Percentiles rank a stretch among this genome's conserved stretches.
phyloP scores from a whole-genome alignment of 495 filamentous ascomycete species.

The Lasiosphaeris hirsuta region DNA sequence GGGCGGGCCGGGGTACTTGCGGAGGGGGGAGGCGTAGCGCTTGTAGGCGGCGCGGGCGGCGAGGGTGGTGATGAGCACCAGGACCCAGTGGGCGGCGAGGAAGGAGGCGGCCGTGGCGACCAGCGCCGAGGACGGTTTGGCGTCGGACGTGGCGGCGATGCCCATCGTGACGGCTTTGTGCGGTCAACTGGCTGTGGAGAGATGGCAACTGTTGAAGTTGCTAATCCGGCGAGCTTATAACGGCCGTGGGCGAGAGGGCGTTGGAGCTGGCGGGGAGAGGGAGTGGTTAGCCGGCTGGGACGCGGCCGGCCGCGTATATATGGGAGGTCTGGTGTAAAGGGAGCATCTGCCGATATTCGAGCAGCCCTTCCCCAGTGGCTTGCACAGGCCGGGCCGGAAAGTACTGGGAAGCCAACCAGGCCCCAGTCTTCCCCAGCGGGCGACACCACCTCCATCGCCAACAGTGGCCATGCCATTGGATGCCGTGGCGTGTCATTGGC shows the following conservation, averaged over 20 bases:
- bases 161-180: constrained; percentile 19
- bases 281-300: constrained; percentile 1
- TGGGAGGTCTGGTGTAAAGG: background rate
- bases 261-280: constrained; percentile 7
- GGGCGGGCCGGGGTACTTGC: constrained; percentile 49
- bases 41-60: constrained; percentile 33
- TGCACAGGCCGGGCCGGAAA: background rate
- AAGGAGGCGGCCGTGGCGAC: constrained; percentile 25
- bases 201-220: constrained; percentile 34
- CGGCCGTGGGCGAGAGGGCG: background rate
- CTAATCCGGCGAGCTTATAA: constrained; percentile 13
- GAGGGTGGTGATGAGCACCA: constrained; percentile 32
- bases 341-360: constrained; percentile 11
- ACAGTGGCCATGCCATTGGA: constrained; percentile 1
- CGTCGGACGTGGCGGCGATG: constrained; percentile 28
- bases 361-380: too few relatives aligned
- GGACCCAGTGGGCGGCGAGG: constrained; percentile 35
- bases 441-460: constrained; percentile 5
- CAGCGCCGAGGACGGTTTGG: constrained; percentile 27
- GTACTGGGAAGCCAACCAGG: constrained; percentile 1
- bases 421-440: background rate
- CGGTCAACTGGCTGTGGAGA: background rate
- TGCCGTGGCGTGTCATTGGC: background rate
- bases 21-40: constrained; percentile 45
- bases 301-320: background rate